Base-by-base conservation (phyloP, 768 basidiomycete genomes). In the Lanmaoa rubissima region DNA sequence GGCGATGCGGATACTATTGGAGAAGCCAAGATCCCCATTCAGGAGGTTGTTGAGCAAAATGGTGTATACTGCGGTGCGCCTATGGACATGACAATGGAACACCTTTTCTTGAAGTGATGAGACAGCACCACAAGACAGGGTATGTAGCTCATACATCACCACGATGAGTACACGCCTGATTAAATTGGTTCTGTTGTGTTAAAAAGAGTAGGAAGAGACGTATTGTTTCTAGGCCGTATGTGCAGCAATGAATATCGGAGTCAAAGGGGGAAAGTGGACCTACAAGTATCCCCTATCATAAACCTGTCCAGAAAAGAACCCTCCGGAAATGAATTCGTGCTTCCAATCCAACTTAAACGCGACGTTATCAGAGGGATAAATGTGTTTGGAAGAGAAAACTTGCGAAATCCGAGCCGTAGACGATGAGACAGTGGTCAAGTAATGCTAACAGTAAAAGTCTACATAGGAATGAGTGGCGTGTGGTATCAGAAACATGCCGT, bases 241-340 rank as follows among this genome's bases (percentile, higher is more conserved):
- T 48, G 34, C 0, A 34, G 14, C 9, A 21, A 21, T 16, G 31
- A 14, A 40, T 7, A 34, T 26, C 39, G 36, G 14, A 12, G 35
- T 16, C 43, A 19, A 14, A 40, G 28, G 24, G 3, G 8, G 7
- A 39, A 40, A 9, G 14, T 14, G 36, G 16, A 53, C 76, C 24
- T 58, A 78, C 78, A 81, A 82, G 66, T 80, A 78, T 36, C 82
- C 83, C 12, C 66, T 72, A 50, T 84, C 83, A 59, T 79, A 79
- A 5, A 76, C 71, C n/a, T 75, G 73, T 4, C 83, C 82, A n/a
- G 77, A 73, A 43, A 82, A 61, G 31, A 82, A 65, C 1, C 81
- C 80, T 36, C 73, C 71, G 0, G 76, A 74, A 79, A 75, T 1
- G 80, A 61, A 53, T 82, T 79, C 5, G 76, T 70, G 48, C 81